phyloP scores from a whole-genome alignment of 192 early-diverging fungal species.

The Backusella liffmaniae region DNA sequence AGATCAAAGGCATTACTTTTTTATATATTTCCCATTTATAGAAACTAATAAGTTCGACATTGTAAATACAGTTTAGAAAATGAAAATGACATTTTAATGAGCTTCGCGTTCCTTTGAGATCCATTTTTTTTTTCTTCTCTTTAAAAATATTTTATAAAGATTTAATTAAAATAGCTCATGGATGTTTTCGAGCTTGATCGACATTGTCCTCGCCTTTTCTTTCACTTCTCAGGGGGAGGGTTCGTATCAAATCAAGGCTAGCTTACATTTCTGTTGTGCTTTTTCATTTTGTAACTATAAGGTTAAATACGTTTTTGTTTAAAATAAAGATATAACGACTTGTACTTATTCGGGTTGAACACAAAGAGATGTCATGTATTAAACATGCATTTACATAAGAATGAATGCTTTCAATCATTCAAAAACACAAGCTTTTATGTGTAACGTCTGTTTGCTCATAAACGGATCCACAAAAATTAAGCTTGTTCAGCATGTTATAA shows the following conservation, averaged over 20 bases:
- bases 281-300: neutral
- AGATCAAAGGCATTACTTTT: neutral
- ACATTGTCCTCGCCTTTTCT: neutral
- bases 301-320: neutral
- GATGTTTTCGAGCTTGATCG: neutral
- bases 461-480: neutral
- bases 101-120: neutral
- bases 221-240: neutral
- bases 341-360: neutral
- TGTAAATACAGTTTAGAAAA: neutral
- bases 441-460: neutral
- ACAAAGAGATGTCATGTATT: neutral
- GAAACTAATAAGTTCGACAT: neutral
- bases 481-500: neutral
- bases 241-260: neutral
- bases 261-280: neutral
- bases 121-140: neutral
- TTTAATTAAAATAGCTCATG: neutral
- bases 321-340: neutral
- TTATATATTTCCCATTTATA: conserved; percentile 1
- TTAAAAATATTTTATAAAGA: neutral
- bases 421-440: neutral
- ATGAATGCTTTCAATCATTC: neutral
- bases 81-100: neutral
- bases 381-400: neutral